Conservation (phyloP, 176 grass and related monocot genomes). For the Urochloa ruziziensis region DNA sequence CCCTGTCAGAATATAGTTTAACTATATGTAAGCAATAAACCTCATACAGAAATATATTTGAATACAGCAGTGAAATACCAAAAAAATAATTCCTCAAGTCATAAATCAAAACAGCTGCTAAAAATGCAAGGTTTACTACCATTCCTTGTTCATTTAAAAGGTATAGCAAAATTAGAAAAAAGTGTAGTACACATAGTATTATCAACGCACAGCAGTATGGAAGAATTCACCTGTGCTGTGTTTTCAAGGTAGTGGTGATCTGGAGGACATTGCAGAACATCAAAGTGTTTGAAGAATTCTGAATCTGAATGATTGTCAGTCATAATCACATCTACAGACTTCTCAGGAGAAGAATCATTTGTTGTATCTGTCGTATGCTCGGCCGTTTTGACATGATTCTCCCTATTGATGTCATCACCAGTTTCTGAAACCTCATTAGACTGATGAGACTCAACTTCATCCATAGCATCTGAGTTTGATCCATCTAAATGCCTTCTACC, state of each 20-base stretch:
- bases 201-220: not conserved
- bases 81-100: not conserved
- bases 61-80: slow-evolving; percentile 3
- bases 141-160: not conserved
- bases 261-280: slow-evolving; percentile 65
- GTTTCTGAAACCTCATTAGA: slow-evolving; percentile 59
- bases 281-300: slow-evolving; percentile 83
- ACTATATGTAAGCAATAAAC: slow-evolving; percentile 10
- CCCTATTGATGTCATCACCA: slow-evolving; percentile 60
- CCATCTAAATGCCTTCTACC: slow-evolving; percentile 70
- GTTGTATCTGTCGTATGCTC: slow-evolving; percentile 22
- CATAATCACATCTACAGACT: slow-evolving; percentile 32
- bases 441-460: slow-evolving; percentile 56
- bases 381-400: slow-evolving; percentile 20
- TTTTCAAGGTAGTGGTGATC: slow-evolving; percentile 85
- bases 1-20: slow-evolving; percentile 49
- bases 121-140: slow-evolving; percentile 12
- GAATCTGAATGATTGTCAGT: slow-evolving; percentile 40
- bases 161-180: not conserved
- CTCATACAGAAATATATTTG: not conserved
- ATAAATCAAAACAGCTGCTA: not conserved
- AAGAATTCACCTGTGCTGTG: slow-evolving; percentile 42
- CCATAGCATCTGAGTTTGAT: slow-evolving; percentile 54
- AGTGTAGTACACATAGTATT: not conserved
- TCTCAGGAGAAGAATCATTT: slow-evolving; percentile 29